A percentile compares a stretch with the other conserved stretches of the same genome.
Evolutionary conservation across 2,329 filamentous ascomycete genomes (phyloP).

Genomic region (Clathrospora elynae): DNA sequence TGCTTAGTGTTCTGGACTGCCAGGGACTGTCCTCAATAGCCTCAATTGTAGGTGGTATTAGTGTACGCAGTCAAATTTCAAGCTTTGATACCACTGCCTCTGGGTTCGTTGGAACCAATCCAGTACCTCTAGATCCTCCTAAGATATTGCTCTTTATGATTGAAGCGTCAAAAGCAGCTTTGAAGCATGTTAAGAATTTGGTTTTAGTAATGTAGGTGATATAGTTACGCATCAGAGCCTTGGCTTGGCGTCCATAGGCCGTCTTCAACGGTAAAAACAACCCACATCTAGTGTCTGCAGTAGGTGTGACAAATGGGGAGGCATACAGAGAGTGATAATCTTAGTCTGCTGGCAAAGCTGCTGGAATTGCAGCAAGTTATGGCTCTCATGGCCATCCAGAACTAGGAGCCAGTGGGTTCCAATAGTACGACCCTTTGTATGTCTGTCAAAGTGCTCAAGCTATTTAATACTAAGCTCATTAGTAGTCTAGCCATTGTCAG

Average conservation of each 20-base stretch:
- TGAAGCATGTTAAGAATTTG: neutral
- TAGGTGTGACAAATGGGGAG: too few relatives aligned
- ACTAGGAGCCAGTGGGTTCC: conserved; percentile 18
- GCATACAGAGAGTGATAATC: too few relatives aligned
- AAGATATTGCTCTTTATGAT: neutral
- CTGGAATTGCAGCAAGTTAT: too few relatives aligned
- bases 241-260: too few relatives aligned
- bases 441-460: conserved; percentile 22
- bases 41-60: neutral
- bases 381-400: conserved; percentile 18
- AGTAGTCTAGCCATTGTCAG: too few relatives aligned
- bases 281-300: too few relatives aligned
- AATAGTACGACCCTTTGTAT: conserved; percentile 8
- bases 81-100: neutral
- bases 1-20: too few relatives aligned
- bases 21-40: too few relatives aligned
- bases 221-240: too few relatives aligned
- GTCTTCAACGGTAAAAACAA: too few relatives aligned
- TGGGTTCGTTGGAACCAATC: neutral
- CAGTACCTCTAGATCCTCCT: neutral
- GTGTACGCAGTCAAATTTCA: neutral
- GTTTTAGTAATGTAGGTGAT: too few relatives aligned
- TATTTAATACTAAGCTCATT: conserved; percentile 18
- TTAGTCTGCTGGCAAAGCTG: too few relatives aligned
- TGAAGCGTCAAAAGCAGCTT: neutral